Conservation (phyloP, 164 flowering plant species). For the Vitis cinerea region DNA sequence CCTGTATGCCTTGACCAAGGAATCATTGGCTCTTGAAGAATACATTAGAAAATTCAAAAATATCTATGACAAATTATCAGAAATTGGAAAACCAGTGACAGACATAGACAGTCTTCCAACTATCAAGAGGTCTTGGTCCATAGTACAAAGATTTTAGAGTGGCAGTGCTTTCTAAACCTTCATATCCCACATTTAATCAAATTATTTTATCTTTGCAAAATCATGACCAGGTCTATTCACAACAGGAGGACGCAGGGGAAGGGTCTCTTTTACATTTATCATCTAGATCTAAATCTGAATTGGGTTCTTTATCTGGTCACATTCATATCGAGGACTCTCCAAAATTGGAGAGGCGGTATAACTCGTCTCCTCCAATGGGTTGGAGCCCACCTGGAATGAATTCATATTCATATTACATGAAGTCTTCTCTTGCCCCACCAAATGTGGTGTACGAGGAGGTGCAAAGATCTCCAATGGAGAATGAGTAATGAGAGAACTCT, state of each 20-base stretch:
- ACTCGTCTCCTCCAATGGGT: background rate
- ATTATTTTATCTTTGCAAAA: no score
- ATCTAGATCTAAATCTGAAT: constrained; percentile 33
- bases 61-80: no score
- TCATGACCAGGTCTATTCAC: no score
- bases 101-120: no score
- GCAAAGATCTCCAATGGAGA: constrained; percentile 11
- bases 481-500: constrained; percentile 26
- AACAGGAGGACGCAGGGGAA: constrained; percentile 15
- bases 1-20: no score
- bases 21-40: no score
- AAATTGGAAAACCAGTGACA: no score
- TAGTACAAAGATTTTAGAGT: no score
- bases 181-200: no score
- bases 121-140: no score
- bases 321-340: constrained; percentile 26
- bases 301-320: constrained; percentile 33
- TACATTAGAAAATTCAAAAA: no score
- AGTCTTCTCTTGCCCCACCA: constrained; percentile 45
- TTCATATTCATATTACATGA: constrained; percentile 55
- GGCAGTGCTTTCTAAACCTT: no score
- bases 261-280: constrained; percentile 54
- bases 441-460: constrained; percentile 57
- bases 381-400: constrained; percentile 16
- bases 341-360: constrained; percentile 8